Evolutionary conservation across 2,329 filamentous ascomycete genomes (phyloP), one percentile per base, ranked within the genome.

Genomic region (Aureobasidium sp.): DNA sequence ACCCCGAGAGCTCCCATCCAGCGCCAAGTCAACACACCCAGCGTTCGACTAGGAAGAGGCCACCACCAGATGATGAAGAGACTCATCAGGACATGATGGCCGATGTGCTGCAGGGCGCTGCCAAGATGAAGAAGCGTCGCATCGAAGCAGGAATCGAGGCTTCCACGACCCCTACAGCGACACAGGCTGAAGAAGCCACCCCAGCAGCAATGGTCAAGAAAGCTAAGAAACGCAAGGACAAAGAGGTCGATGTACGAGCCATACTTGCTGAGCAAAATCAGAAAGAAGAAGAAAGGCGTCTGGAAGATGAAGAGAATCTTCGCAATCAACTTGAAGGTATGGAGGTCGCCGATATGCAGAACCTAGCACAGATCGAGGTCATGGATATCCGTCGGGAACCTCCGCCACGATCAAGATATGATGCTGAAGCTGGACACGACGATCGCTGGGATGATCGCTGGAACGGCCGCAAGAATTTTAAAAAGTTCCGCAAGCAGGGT

Each of bases 391-490:
- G 76, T 0, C 74, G 75, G 29, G 66, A 71, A 23, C 67, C 60
- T 20, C 67, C 68, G 9, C 66, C 67, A 33, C 65, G 73, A 68
- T 53, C 62, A 70, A 73, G 40, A 15, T 68, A 71, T 77, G 71
- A 67, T 70, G 72, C 79, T n/a, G 70, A 79, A 61, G 77, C 74
- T 23, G 75, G 80, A n/a, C 77, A 77, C 40, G 79, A 85, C 23
- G 88, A 90, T 7, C 86, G 93, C 47, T 98, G 95, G 95, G 88
- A 98, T 70, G 90, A 93, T 1, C 86, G 85, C 45, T 99, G 96
- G 96, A 97, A 98, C 75, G 96, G 95, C 0, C 87, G 95, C 50
- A 95, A 94, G 78, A 98, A 99, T 75, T 99, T 97, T 81, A 99
- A 99, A 78, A 92, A 89, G 72, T 99, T 99, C 74, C 85, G 69